Percentiles rank a stretch among this genome's conserved stretches.
Conservation (phyloP, 2,329 filamentous ascomycete genomes). For the Domatiomyces globalis region DNA sequence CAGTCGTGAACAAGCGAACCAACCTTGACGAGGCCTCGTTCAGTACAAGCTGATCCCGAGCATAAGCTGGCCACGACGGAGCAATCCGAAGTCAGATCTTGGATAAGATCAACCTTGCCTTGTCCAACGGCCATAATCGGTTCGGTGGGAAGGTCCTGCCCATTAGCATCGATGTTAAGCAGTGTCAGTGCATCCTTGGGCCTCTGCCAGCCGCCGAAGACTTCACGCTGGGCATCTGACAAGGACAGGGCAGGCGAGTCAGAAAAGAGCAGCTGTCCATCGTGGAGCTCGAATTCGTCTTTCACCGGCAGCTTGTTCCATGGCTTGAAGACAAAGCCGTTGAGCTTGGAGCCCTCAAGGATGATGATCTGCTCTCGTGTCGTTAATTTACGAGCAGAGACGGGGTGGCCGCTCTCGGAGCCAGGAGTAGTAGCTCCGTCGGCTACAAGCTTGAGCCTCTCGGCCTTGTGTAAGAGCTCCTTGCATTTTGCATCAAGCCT, state of each 20-base stretch:
- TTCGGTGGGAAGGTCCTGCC: slow-evolving; percentile 9
- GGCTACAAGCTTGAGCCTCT: slow-evolving; percentile 50
- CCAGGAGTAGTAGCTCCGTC: slow-evolving; percentile 1
- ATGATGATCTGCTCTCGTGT: slow-evolving; percentile 64
- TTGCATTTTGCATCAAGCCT: slow-evolving; percentile 56
- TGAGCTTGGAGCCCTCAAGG: slow-evolving; percentile 61
- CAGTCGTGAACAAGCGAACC: slow-evolving; percentile 13
- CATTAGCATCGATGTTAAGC: slow-evolving; percentile 21
- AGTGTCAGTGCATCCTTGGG: slow-evolving; percentile 51
- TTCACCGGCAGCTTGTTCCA: slow-evolving; percentile 55
- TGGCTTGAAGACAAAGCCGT: slow-evolving; percentile 70
- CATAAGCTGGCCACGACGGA: slow-evolving; percentile 94
- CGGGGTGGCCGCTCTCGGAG: slow-evolving; percentile 13
- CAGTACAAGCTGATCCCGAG: slow-evolving; percentile 56
- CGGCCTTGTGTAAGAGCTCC: slow-evolving; percentile 55
- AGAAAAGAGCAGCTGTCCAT: slow-evolving; percentile 43
- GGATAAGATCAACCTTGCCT: slow-evolving; percentile 62
- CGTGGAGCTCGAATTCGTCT: slow-evolving; percentile 45
- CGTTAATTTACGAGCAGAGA: slow-evolving; percentile 46
- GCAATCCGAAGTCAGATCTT: slow-evolving; percentile 91
- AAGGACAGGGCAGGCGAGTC: slow-evolving; percentile 57
- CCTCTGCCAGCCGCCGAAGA: slow-evolving; percentile 75
- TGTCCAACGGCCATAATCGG: slow-evolving; percentile 44
- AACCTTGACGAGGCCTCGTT: slow-evolving; percentile 56
- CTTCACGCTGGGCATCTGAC: slow-evolving; percentile 56